Conservation (phyloP, 1,139 yeast genomes). For the Saccharomyces hybrid region DNA sequence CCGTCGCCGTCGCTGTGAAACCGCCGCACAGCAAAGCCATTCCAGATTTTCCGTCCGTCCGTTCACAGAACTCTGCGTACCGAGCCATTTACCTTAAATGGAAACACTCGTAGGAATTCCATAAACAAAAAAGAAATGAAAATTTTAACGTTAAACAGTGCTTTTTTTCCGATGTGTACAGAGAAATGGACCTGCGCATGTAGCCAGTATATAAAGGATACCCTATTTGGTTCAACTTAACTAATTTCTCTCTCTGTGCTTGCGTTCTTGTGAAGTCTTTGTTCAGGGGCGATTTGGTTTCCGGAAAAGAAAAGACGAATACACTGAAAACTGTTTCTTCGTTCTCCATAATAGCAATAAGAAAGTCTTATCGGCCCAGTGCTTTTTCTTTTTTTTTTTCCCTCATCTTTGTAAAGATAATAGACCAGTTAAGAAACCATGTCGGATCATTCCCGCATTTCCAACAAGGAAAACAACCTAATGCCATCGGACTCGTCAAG, state of each 20-base stretch:
- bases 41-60: neutral
- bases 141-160: neutral
- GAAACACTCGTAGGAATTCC: neutral
- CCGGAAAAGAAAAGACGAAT: neutral
- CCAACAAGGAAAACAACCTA: neutral
- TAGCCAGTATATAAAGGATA: neutral
- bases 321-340: neutral
- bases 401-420: neutral
- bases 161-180: neutral
- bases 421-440: neutral
- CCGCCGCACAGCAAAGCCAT: neutral
- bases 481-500: neutral
- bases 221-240: neutral
- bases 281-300: neutral
- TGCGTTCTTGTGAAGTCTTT: neutral
- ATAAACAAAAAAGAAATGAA: neutral
- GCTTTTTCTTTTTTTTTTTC: neutral
- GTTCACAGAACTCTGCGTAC: neutral
- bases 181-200: neutral
- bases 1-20: neutral
- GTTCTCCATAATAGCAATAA: neutral
- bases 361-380: neutral
- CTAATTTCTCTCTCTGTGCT: neutral
- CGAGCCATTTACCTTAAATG: neutral
- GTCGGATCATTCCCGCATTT: neutral